Conservation (phyloP, 78 protist genomes). For the Speleostelium caveatum region DNA sequence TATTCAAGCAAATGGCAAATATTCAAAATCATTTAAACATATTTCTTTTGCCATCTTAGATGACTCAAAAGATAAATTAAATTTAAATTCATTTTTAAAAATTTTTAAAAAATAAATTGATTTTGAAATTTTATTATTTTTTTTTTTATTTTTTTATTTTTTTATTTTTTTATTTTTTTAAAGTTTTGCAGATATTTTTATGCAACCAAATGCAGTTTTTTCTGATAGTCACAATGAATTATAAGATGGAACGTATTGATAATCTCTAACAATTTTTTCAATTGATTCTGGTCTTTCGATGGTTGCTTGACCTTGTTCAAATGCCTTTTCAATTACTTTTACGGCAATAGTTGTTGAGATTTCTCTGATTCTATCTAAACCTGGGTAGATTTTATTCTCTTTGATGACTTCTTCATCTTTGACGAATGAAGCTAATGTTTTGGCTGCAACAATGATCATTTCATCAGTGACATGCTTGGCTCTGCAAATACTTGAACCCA, state of each 20-base stretch:
- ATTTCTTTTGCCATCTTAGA: neutral
- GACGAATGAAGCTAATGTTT: slow-evolving; percentile 81
- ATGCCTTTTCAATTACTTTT: slow-evolving; percentile 76
- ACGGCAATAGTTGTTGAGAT: slow-evolving; percentile 52
- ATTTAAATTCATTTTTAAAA: no score
- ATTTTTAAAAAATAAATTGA: no score
- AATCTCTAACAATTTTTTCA: slow-evolving; percentile 16
- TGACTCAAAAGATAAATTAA: no score
- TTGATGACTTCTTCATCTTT: slow-evolving; percentile 63
- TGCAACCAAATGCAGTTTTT: no score
- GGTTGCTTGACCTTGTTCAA: slow-evolving; percentile 70
- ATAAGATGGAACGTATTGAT: slow-evolving; percentile 48
- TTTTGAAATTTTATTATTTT: no score
- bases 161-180: no score
- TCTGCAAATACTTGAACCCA: slow-evolving; percentile 81
- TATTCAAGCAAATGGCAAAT: neutral
- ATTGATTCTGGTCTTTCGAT: slow-evolving; percentile 39
- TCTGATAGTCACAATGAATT: no score
- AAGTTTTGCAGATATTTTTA: no score
- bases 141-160: no score
- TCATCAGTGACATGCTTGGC: slow-evolving; percentile 86
- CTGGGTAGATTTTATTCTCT: slow-evolving; percentile 71
- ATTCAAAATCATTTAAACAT: neutral
- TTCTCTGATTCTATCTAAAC: slow-evolving; percentile 55
- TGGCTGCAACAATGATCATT: slow-evolving; percentile 88